Base-by-base conservation (phyloP, 1,284 basidiomycete genomes). In the Meira miltonrushii region DNA sequence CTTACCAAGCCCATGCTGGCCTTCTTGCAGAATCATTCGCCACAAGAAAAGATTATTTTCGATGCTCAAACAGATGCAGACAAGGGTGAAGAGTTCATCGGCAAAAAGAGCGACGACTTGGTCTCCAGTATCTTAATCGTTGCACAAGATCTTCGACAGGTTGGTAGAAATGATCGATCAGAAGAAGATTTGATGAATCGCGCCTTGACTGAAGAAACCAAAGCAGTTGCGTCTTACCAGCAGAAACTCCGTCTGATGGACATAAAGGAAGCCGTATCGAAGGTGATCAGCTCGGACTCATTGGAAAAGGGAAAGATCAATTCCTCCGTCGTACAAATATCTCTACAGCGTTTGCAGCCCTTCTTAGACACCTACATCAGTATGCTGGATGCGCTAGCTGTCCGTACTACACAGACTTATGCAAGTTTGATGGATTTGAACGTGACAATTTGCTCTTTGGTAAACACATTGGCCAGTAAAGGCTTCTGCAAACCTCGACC, bases 401-500 rank as follows among this genome's bases (percentile, higher is more conserved):
- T 61, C 8, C 54, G 69, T 15, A 63, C 68, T 50, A 81, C 82
- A 40, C 78, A 83, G 60, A 90, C 87, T 87, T 85, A 85, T n/a
- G 86, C 87, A 69, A 81, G 88, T 7, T 78, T 91, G 11, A 88
- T 93, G 83, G 96, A 95, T 79, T 82, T 98, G 60, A 83, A 85
- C 66, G 88, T 87, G 69, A 83, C 94, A 40, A 79, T 93, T 39
- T 88, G 86, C 68, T 85, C 87, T 28, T 81, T 91, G 37, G 82
- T 92, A 67, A 83, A 84, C 21, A 86, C 86, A 13, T 80, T 98
- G 10, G 86, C 88, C 1, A 84, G 84, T 53, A 85, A 93, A 74
- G 95, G 95, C 4, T 98, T 97, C 82, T 99, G 75, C 61, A 71
- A 71, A 58, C 75, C 75, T 38, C 70, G 71, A 4, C 64, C 59